Percentiles rank a stretch among this genome's conserved stretches.
Evolutionary conservation across 306 rosid genomes (phyloP).

Genomic region (Sicyos baderoa): DNA sequence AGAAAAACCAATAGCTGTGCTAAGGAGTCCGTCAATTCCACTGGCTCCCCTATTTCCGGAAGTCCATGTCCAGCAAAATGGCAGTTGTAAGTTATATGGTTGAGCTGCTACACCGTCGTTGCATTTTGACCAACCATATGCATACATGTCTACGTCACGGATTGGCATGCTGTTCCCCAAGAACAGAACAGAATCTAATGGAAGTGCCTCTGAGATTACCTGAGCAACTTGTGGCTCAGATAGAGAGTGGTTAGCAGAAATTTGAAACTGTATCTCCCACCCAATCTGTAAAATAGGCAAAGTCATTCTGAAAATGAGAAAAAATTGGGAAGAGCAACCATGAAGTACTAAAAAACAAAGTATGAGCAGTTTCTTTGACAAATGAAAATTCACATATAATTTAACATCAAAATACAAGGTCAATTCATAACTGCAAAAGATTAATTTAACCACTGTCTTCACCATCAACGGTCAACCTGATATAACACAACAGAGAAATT

Average conservation of each 20-base stretch:
- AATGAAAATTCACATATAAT: not conserved
- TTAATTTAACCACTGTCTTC: not conserved
- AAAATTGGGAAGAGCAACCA: not conserved
- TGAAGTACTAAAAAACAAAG: not conserved
- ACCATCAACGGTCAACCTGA: not conserved
- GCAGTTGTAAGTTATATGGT: conserved; percentile 42
- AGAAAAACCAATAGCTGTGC: conserved; percentile 92
- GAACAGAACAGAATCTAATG: conserved; percentile 66
- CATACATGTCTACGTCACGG: conserved; percentile 88
- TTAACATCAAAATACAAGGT: not conserved
- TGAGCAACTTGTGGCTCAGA: conserved; percentile 84
- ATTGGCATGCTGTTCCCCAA: conserved; percentile 95
- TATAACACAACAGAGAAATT: not conserved
- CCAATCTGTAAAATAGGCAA: conserved; percentile 48
- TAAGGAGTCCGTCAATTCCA: conserved; percentile 92
- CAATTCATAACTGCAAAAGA: not conserved
- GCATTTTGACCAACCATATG: conserved; percentile 47
- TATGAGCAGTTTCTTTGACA: conserved; percentile 1
- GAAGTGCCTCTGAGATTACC: conserved; percentile 56
- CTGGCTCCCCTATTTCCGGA: conserved; percentile 91
- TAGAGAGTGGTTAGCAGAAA: conserved; percentile 46
- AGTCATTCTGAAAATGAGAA: conserved; percentile 8
- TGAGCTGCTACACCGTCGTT: conserved; percentile 28
- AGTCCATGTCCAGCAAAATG: conserved; percentile 55
- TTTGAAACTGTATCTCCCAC: conserved; percentile 79